These are phyloP conservation scores for Globisporangium emineosum DNA, from an alignment of 352 stramenopile species.

Conservation along the genomic window DNA sequence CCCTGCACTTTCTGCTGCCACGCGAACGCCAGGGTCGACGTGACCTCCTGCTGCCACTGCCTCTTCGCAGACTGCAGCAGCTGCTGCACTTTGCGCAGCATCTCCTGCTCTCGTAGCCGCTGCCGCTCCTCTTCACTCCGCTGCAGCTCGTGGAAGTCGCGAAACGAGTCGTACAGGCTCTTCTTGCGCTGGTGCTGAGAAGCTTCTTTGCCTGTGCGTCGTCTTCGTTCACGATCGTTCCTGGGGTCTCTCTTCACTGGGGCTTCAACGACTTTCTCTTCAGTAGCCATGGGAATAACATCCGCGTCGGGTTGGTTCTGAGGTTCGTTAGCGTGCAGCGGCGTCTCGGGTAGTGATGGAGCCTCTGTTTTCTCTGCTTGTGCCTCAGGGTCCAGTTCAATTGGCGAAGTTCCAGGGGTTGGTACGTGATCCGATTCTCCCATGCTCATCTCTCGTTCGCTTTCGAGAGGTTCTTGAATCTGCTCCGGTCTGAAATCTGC, in stretches of 20 bases:
- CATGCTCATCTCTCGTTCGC: background rate
- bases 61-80: conserved; percentile 28
- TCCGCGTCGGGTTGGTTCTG: background rate
- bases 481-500: background rate
- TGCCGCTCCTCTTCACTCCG: conserved; percentile 31
- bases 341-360: background rate
- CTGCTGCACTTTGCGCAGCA: conserved; percentile 42
- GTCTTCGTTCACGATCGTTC: background rate
- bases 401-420: background rate
- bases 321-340: too few species aligned
- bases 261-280: background rate
- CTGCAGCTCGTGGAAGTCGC: conserved; percentile 48
- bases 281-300: background rate
- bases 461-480: background rate
- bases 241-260: background rate
- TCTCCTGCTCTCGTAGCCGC: conserved; percentile 27
- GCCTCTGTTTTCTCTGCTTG: too few species aligned
- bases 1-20: conserved; percentile 13
- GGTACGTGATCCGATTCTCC: background rate
- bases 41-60: conserved; percentile 13
- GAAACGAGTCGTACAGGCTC: conserved; percentile 45
- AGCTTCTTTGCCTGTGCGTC: background rate
- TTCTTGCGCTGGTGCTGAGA: conserved; percentile 15
- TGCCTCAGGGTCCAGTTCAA: background rate
- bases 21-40: background rate